Evolutionary conservation across 495 filamentous ascomycete genomes (phyloP), one percentile per base, ranked within the genome.

Genomic region (Neurospora hispaniola): DNA sequence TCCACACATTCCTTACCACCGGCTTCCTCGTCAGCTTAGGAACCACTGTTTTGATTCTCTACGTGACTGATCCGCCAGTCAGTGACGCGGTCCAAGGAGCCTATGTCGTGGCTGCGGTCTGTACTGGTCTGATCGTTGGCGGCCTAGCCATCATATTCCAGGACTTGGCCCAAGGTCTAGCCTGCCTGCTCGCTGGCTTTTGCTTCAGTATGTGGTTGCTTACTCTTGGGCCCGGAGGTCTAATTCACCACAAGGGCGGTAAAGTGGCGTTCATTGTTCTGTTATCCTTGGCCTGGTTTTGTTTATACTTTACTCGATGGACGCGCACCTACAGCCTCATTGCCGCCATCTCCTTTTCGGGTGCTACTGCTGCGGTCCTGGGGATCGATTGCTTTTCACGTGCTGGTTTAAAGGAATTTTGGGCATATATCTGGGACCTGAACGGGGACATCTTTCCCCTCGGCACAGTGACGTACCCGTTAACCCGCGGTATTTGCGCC

Each of bases 321-420:
- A 97, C 93, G 0, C 86, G 92, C 9, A 87, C 88, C 0, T 96
- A 94, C 77, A 91, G 88, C 12, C 79, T 96, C 71, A 96, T 98
- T 43, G 84, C 81, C 20, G 88, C 86, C 20, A 93, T 92, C 11
- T 89, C 94, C 1, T 96, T 97, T 77, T 85, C 91, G 39, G 95
- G 95, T 14, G 90, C 93, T 10, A 97, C 94, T 0, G 89, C 88
- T 5, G 82, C 91, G 0, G 85, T 96, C 8, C 80, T 98, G 8
- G 95, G 95, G 8, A 92, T 98, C 71, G 95, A 98, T 79, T 97
- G 94, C 79, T 96, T 94, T 77, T 94, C 90, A 76, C 85, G 90
- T 69, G 95, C 94, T 14, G 95, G 95, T 0, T 81, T 97, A 76
- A 97, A 96, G 78, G 95, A 98, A 78, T 98, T 98, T 73, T 98